Base-by-base conservation (phyloP, 176 grass and related monocot genomes). In the Miscanthus lutarioriparius region DNA sequence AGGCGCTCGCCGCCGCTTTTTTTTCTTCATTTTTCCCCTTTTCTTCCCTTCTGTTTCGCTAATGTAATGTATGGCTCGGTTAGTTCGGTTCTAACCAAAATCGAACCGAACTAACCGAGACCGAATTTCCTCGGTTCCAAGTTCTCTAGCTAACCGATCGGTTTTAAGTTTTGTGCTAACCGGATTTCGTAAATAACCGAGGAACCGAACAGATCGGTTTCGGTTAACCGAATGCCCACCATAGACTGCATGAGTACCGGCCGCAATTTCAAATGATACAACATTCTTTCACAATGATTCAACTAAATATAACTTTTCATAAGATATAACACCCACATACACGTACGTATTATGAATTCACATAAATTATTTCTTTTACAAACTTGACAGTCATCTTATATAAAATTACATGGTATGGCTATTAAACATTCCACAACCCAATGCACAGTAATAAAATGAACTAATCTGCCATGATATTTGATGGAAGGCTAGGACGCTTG, bases 331-430 rank as follows among this genome's bases (percentile, higher is more conserved):
- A 41, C 10, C 5, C 1, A 35, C 25, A 59, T 70, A 12, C 19
- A 13, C 1, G 1, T 43, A 30, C 16, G 1, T 12, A 17, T 2
- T 58, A 56, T 27, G 14, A 25, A 43, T 49, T 59, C 39, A 53
- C 19, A 39, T 63, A 51, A 37, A 36, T 3, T 11, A 51, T 32
- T 33, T 49, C 5, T 33, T 86, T 65, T 27, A 11, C 30, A 28
- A 59, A 61, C n/a, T 74, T 44, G 59, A 58, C n/a, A 68, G 47
- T 25, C 58, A 61, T 43, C 56, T 79, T 71, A 64, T n/a, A 58
- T 65, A 43, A 72, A 33, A 80, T 23, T 49, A 19, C 77, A 74
- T 74, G 80, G 15, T 64, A 70, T 5, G 23, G 44, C 27, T 37
- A 86, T 37, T 79, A 30, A 70, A 71, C 37, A 62, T 78, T 37